Evolutionary conservation across 1,284 basidiomycete genomes (phyloP), one percentile per base, ranked within the genome.

Genomic region (Thecaphora frezii): DNA sequence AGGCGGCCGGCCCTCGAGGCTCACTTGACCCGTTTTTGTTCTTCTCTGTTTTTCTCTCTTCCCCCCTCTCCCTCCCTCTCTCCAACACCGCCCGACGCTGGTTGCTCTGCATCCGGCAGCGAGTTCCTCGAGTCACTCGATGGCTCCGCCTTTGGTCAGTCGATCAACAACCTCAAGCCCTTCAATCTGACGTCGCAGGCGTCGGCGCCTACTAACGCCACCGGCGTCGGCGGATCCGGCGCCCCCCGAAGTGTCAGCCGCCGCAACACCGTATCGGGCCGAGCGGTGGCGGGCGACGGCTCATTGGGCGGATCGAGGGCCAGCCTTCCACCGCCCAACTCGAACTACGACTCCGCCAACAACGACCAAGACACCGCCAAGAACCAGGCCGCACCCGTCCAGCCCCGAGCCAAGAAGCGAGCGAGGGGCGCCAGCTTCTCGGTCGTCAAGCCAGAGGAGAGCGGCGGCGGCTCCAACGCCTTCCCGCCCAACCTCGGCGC

Each of bases 51-150:
- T n/a, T n/a, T n/a, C n/a, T n/a, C n/a, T n/a, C n/a, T n/a, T n/a
- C n/a, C n/a, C n/a, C n/a, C n/a, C n/a, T n/a, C n/a, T n/a, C n/a
- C n/a, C 33, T 37, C 33, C n/a, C n/a, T 37, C 33, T 37, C 33
- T 37, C 33, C 33, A 37, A 37, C n/a, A n/a, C n/a, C n/a, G n/a
- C n/a, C n/a, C n/a, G n/a, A n/a, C n/a, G 10, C 10, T 37, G n/a
- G 12, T 37, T 42, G 40, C 21, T 18, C 22, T 16, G 10, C 30
- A 12, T n/a, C n/a, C 7, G 13, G 28, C 21, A 65, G 69, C 53
- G 75, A 77, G 42, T 77, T 74, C 23, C 52, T 77, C 26, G 73
- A 76, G 48, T 68, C 69, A 22, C 55, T 77, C 33, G 75, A 77
- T 51, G 72, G 67, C 25, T 57, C 66, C 12, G 58, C 53, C 7